These are phyloP conservation scores for Thelonectria discophora DNA, from an alignment of 2,329 filamentous ascomycete genomes.

Conservation along the genomic window DNA sequence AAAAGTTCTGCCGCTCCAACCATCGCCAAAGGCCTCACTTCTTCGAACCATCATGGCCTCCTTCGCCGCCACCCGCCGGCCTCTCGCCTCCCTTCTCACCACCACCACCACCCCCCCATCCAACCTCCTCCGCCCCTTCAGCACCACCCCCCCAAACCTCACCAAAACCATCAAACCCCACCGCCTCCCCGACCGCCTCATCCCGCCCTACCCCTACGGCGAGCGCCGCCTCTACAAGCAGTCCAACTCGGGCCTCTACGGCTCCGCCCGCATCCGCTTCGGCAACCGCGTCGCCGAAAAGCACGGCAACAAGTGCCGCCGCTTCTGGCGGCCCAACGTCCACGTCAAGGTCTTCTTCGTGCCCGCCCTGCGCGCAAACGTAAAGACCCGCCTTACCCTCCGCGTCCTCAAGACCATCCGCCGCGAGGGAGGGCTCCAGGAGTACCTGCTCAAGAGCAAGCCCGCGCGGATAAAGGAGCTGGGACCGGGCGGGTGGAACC, in stretches of 20 bases:
- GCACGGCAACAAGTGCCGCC: slow-evolving; percentile 74
- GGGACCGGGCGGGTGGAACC: slow-evolving; percentile 87
- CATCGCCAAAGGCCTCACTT: slow-evolving; percentile 9
- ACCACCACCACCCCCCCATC: slow-evolving; percentile 5
- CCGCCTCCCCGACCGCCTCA: slow-evolving; percentile 58
- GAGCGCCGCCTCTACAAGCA: slow-evolving; percentile 79
- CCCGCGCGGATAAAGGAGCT: slow-evolving; percentile 82
- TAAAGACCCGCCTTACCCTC: slow-evolving; percentile 75
- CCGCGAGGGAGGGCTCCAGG: slow-evolving; percentile 87
- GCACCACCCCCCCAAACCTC: slow-evolving; percentile 46
- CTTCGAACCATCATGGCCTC: slow-evolving; percentile 31
- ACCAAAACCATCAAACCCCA: slow-evolving; percentile 55
- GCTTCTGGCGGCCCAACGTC: slow-evolving; percentile 80
- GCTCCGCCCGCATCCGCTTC: slow-evolving; percentile 74
- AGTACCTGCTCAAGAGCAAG: slow-evolving; percentile 87
- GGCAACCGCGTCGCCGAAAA: slow-evolving; percentile 80
- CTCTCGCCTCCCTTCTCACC: slow-evolving; percentile 24
- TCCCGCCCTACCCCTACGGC: slow-evolving; percentile 78
- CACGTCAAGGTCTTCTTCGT: slow-evolving; percentile 74
- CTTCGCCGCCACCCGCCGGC: slow-evolving; percentile 35
- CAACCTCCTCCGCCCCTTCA: slow-evolving; percentile 43
- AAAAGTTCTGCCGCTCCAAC: neutral
- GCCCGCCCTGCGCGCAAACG: slow-evolving; percentile 65
- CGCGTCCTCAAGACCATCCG: slow-evolving; percentile 78
- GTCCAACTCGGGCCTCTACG: slow-evolving; percentile 79